Percentiles rank a stretch among this genome's conserved stretches.
Evolutionary conservation across 2,329 filamentous ascomycete species (phyloP).

Genomic region (Penicillium sp.): DNA sequence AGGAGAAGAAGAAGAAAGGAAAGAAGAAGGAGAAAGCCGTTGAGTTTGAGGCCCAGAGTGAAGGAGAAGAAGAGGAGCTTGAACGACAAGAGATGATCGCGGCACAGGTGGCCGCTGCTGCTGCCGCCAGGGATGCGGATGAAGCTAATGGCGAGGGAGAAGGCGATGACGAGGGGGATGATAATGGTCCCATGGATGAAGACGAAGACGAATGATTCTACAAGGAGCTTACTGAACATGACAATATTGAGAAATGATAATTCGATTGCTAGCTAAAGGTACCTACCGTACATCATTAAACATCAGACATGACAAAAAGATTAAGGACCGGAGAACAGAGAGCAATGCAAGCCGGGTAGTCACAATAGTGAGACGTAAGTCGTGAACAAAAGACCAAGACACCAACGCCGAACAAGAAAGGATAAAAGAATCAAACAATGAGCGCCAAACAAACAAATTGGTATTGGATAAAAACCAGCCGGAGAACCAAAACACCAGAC

Average conservation of each 20-base stretch:
- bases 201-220: slow-evolving; percentile 4
- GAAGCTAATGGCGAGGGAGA: slow-evolving; percentile 25
- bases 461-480: slow-evolving; percentile 1
- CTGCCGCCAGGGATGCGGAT: slow-evolving; percentile 24
- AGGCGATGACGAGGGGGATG: slow-evolving; percentile 11
- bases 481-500: slow-evolving; percentile 12
- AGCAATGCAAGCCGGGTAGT: slow-evolving; percentile 1
- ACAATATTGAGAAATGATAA: not conserved
- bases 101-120: slow-evolving; percentile 30
- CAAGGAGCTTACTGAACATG: not conserved
- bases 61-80: slow-evolving; percentile 36
- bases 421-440: slow-evolving; percentile 1
- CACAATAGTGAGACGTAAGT: slow-evolving; percentile 4
- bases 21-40: slow-evolving; percentile 21
- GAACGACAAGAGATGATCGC: slow-evolving; percentile 34
- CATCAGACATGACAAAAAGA: slow-evolving; percentile 14
- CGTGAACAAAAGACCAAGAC: slow-evolving; percentile 1
- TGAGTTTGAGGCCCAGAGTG: slow-evolving; percentile 23
- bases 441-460: slow-evolving; percentile 6
- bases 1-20: slow-evolving; percentile 12
- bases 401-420: slow-evolving; percentile 5
- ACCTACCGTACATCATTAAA: slow-evolving; percentile 14
- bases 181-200: slow-evolving; percentile 16
- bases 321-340: slow-evolving; percentile 8
- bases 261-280: slow-evolving; percentile 6